Evolutionary conservation across 139 green algal genomes (phyloP).

Genomic region (Pedinophyceae sp.): DNA sequence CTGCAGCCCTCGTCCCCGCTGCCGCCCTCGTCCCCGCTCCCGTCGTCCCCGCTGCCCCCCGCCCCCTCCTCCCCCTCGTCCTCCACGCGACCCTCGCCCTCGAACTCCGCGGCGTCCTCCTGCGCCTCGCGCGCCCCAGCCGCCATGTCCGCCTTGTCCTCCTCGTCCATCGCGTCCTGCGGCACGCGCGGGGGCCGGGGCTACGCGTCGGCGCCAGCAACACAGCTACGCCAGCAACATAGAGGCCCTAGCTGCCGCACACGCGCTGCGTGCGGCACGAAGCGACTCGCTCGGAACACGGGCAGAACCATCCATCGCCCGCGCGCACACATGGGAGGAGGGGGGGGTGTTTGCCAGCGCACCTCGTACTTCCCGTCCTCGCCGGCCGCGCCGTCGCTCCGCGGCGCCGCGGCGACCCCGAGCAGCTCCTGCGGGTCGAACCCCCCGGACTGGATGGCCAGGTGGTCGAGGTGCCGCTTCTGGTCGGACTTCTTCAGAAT

Average conservation of each 20-base stretch:
- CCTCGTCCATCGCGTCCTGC: slow-evolving; percentile 3
- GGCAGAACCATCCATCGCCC: background rate
- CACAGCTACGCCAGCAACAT: too few relatives aligned
- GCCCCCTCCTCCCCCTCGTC: background rate
- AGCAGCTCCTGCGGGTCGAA: slow-evolving; percentile 66
- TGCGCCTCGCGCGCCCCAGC: slow-evolving; percentile 26
- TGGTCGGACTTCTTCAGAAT: slow-evolving; percentile 92
- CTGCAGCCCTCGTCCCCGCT: background rate
- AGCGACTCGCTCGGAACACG: too few relatives aligned
- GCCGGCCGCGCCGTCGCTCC: background rate
- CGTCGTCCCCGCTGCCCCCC: slow-evolving; percentile 3
- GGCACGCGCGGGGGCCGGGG: too few relatives aligned
- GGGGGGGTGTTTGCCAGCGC: background rate
- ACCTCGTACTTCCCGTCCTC: slow-evolving; percentile 4
- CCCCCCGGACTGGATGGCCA: slow-evolving; percentile 83
- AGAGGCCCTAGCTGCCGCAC: too few relatives aligned
- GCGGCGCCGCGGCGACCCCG: slow-evolving; percentile 1
- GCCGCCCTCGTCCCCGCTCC: background rate
- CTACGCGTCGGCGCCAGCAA: too few relatives aligned
- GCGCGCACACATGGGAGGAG: too few relatives aligned
- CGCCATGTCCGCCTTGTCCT: slow-evolving; percentile 58
- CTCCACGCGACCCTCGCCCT: background rate
- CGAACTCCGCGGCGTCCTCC: slow-evolving; percentile 33
- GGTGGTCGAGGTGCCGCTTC: slow-evolving; percentile 87
- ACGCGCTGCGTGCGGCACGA: too few relatives aligned